Percentiles rank a stretch among this genome's conserved stretches.
phyloP scores from a whole-genome alignment of 1,284 basidiomycete species.

The Leccinum pachyderme region DNA sequence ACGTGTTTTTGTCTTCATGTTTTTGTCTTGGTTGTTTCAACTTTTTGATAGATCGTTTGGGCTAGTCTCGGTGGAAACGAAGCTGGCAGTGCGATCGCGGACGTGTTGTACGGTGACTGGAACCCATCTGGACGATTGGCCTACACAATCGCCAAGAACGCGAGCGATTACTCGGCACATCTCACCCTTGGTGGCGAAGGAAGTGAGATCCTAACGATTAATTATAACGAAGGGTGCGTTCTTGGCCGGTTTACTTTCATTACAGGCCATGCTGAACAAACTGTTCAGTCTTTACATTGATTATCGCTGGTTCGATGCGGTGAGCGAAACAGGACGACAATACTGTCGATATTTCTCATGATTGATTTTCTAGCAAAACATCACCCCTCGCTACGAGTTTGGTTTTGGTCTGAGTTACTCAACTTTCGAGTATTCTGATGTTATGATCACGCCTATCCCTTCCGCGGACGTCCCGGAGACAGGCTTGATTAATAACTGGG shows the following conservation, averaged over 20 bases:
- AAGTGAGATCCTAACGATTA: conserved; percentile 30
- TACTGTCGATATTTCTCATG: neutral
- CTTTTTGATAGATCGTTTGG: conserved; percentile 36
- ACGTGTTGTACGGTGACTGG: conserved; percentile 50
- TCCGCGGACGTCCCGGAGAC: conserved; percentile 34
- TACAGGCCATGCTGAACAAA: conserved; percentile 13
- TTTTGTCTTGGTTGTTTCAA: neutral
- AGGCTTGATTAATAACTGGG: conserved; percentile 51
- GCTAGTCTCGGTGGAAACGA: conserved; percentile 62
- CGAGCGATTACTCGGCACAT: conserved; percentile 35
- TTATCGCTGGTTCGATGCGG: conserved; percentile 52
- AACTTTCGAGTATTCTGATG: conserved; percentile 63
- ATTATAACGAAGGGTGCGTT: conserved; percentile 41
- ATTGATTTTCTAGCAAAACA: conserved; percentile 32
- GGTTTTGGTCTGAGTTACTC: conserved; percentile 77
- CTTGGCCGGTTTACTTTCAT: neutral
- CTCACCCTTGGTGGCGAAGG: conserved; percentile 27
- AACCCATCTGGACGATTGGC: conserved; percentile 58
- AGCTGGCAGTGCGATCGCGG: conserved; percentile 39
- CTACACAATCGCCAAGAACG: conserved; percentile 55
- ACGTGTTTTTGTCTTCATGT: neutral
- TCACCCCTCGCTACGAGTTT: conserved; percentile 60
- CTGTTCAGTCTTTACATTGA: conserved; percentile 48
- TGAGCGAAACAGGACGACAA: conserved; percentile 12
- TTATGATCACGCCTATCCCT: conserved; percentile 45